phyloP scores from a whole-genome alignment of 2,329 filamentous ascomycete genomes.

The Cytospora mali region DNA sequence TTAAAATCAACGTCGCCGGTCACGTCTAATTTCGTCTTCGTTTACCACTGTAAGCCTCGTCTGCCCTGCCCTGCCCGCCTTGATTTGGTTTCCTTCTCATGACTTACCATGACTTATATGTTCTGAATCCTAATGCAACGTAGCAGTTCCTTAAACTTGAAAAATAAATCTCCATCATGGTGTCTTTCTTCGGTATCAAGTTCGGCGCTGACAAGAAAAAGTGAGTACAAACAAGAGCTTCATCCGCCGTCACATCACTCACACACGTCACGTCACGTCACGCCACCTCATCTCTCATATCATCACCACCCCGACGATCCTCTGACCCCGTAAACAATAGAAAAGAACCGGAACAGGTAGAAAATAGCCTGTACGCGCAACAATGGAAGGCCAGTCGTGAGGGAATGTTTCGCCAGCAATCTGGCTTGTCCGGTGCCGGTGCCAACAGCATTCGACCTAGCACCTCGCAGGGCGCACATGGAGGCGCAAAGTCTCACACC shows the following conservation, averaged over 20 bases:
- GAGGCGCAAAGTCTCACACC: slow-evolving; percentile 28
- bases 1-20: slow-evolving; percentile 3
- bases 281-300: neutral
- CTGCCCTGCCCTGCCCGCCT: neutral
- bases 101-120: neutral
- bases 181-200: slow-evolving; percentile 62
- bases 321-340: slow-evolving; percentile 17
- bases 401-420: slow-evolving; percentile 17
- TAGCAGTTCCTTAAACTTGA: slow-evolving; percentile 6
- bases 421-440: slow-evolving; percentile 11
- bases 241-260: neutral
- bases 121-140: neutral
- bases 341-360: slow-evolving; percentile 10
- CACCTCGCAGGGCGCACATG: slow-evolving; percentile 14
- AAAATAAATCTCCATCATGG: slow-evolving; percentile 45
- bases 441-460: slow-evolving; percentile 11
- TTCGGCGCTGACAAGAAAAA: slow-evolving; percentile 60
- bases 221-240: slow-evolving; percentile 41
- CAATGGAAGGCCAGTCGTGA: slow-evolving; percentile 29
- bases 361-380: slow-evolving; percentile 15
- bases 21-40: slow-evolving; percentile 4
- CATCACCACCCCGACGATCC: neutral
- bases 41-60: slow-evolving; percentile 9
- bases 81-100: neutral
- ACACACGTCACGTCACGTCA: neutral